These are phyloP conservation scores for Abortiporus biennis DNA, from an alignment of 1,284 basidiomycete genomes.

Conservation along the genomic window DNA sequence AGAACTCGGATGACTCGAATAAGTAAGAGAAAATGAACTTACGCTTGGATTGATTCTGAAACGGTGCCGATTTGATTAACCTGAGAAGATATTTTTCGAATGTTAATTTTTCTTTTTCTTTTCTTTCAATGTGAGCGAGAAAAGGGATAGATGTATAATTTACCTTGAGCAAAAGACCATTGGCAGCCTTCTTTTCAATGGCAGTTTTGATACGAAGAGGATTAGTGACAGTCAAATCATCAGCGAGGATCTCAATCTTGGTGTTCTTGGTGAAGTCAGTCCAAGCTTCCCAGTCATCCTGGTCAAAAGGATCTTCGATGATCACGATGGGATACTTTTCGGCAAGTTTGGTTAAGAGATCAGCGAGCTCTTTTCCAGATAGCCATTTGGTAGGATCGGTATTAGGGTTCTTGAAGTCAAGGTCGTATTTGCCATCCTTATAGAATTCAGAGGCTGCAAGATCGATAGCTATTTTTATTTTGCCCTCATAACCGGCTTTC, in stretches of 20 bases:
- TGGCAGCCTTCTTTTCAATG: slow-evolving; percentile 99
- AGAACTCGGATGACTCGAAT: too few species aligned
- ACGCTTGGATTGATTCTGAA: slow-evolving; percentile 97
- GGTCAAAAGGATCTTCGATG: slow-evolving; percentile 99
- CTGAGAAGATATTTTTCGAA: slow-evolving; percentile 28
- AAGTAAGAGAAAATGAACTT: slow-evolving; percentile 33
- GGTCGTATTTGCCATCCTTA: slow-evolving; percentile 99
- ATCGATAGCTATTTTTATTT: slow-evolving; percentile 98
- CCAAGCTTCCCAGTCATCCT: slow-evolving; percentile 99
- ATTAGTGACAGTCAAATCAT: slow-evolving; percentile 99
- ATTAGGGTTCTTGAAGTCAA: slow-evolving; percentile 99
- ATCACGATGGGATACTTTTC: slow-evolving; percentile 96
- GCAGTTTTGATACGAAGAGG: slow-evolving; percentile 97
- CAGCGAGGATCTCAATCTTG: slow-evolving; percentile 91
- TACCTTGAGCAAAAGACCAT: slow-evolving; percentile 96
- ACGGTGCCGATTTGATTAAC: slow-evolving; percentile 99
- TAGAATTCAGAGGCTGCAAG: slow-evolving; percentile 99
- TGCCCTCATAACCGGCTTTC: slow-evolving; percentile 97
- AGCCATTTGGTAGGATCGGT: slow-evolving; percentile 97
- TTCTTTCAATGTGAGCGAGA: neutral
- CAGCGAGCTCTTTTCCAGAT: slow-evolving; percentile 87
- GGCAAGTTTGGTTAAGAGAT: slow-evolving; percentile 83
- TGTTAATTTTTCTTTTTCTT: too few species aligned
- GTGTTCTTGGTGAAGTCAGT: slow-evolving; percentile 79
- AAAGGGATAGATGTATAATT: slow-evolving; percentile 6